Conservation (phyloP, 192 early-diverging fungal genomes). For the Entomortierella parvispora region DNA sequence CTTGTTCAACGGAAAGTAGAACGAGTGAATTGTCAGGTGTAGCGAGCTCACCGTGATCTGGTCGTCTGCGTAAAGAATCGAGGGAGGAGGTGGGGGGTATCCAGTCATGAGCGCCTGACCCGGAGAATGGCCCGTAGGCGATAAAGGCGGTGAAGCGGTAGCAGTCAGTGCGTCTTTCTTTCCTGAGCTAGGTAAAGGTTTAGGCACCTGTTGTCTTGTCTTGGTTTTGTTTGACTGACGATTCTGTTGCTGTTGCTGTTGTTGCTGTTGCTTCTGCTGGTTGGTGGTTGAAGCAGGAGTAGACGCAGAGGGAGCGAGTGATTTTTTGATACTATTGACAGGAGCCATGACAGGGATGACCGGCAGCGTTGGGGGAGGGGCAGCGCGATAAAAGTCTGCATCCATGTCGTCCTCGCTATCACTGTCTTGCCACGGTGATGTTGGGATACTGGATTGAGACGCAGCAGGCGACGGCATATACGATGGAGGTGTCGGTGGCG, state of each 20-base stretch:
- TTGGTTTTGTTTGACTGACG: neutral
- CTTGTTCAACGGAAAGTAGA: slow-evolving; percentile 48
- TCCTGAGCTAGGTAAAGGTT: neutral
- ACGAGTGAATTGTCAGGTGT: slow-evolving; percentile 47
- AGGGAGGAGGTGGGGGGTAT: slow-evolving; percentile 43
- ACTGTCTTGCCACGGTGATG: too few species aligned
- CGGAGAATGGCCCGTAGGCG: neutral
- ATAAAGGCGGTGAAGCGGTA: slow-evolving; percentile 1
- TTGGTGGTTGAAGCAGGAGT: too few species aligned
- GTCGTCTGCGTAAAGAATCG: slow-evolving; percentile 45
- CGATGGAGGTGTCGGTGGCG: too few species aligned
- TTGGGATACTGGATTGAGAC: too few species aligned
- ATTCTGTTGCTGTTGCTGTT: neutral
- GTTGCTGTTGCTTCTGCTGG: slow-evolving; percentile 2
- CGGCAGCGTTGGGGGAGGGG: too few species aligned
- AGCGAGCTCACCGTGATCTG: slow-evolving; percentile 47
- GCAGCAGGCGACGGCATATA: too few species aligned
- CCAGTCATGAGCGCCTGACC: neutral
- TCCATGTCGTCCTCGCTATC: too few species aligned
- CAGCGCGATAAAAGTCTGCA: too few species aligned
- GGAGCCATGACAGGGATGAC: too few species aligned
- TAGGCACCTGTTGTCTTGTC: neutral
- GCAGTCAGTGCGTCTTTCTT: neutral
- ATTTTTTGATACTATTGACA: too few species aligned
- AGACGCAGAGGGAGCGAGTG: too few species aligned